phyloP scores from a whole-genome alignment of 192 early-diverging fungal genomes.

The Coemansia sp. region DNA sequence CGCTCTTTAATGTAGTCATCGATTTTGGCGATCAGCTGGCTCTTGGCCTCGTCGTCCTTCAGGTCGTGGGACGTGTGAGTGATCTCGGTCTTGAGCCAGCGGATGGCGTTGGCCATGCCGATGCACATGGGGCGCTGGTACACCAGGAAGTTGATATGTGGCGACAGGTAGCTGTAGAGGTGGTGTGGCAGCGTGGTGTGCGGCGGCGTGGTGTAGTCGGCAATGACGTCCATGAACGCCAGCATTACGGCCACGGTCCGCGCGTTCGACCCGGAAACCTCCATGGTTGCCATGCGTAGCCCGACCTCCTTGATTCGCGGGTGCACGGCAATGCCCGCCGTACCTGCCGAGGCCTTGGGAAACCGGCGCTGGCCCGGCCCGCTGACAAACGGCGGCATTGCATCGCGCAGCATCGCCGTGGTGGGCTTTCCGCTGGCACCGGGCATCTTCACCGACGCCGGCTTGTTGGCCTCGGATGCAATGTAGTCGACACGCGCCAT shows the following conservation, averaged over 20 bases:
- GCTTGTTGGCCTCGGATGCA: conserved; percentile 21
- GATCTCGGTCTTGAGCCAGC: conserved; percentile 85
- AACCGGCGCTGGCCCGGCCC: conserved; percentile 33
- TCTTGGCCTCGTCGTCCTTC: conserved; percentile 80
- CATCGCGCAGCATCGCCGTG: conserved; percentile 26
- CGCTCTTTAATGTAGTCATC: conserved; percentile 87
- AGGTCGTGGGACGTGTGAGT: conserved; percentile 68
- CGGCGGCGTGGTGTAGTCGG: conserved; percentile 85
- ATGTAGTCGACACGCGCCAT: conserved; percentile 37
- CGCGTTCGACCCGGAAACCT: conserved; percentile 88
- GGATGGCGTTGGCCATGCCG: conserved; percentile 90
- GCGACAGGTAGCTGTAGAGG: conserved; percentile 75
- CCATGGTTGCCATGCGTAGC: conserved; percentile 78
- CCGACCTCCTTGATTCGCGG: conserved; percentile 83
- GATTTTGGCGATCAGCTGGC: conserved; percentile 66
- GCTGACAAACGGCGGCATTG: conserved; percentile 37
- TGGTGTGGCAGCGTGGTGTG: conserved; percentile 74
- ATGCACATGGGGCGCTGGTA: conserved; percentile 82
- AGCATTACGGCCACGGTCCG: conserved; percentile 83
- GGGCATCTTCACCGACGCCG: conserved; percentile 11
- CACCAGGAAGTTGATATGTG: conserved; percentile 87
- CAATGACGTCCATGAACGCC: conserved; percentile 83
- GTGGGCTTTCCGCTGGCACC: conserved; percentile 13
- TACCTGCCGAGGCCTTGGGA: conserved; percentile 21
- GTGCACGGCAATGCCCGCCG: conserved; percentile 58